Conservation (phyloP, 1,284 basidiomycete species). For the Ceratobasidium theobromae region DNA sequence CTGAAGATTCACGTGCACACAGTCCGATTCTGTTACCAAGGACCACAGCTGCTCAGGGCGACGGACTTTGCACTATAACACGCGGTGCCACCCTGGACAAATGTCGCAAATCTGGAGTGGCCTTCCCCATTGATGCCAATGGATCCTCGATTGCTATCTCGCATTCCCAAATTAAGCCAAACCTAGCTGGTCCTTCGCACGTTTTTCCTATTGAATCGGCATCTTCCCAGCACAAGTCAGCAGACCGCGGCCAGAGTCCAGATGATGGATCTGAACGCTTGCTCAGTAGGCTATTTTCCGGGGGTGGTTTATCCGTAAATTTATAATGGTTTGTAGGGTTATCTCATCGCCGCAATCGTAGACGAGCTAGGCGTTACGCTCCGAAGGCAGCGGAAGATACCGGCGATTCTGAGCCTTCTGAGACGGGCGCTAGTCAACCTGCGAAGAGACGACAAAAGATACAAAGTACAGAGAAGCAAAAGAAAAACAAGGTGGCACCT, state of each 20-base stretch:
- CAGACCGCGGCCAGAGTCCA: conserved; percentile 7
- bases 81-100: conserved; percentile 31
- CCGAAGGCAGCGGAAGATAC: conserved; percentile 44
- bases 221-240: background rate
- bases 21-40: conserved; percentile 15
- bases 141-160: background rate
- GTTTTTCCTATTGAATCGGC: background rate
- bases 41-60: conserved; percentile 12
- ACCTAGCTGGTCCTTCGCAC: background rate
- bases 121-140: background rate
- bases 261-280: conserved; percentile 34
- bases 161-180: background rate
- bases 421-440: conserved; percentile 11
- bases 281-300: conserved; percentile 5
- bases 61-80: background rate
- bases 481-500: conserved; percentile 46
- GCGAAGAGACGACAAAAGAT: conserved; percentile 17
- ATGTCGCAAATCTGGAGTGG: too few species aligned
- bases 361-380: conserved; percentile 55
- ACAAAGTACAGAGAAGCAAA: conserved; percentile 40
- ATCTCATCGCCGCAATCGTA: conserved; percentile 56
- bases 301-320: background rate
- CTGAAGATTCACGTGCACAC: background rate
- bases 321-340: conserved; percentile 47
- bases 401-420: conserved; percentile 3